These are phyloP conservation scores for Rubia tinctorum DNA, from an alignment of 305 asterid genomes.

Conservation along the genomic window DNA sequence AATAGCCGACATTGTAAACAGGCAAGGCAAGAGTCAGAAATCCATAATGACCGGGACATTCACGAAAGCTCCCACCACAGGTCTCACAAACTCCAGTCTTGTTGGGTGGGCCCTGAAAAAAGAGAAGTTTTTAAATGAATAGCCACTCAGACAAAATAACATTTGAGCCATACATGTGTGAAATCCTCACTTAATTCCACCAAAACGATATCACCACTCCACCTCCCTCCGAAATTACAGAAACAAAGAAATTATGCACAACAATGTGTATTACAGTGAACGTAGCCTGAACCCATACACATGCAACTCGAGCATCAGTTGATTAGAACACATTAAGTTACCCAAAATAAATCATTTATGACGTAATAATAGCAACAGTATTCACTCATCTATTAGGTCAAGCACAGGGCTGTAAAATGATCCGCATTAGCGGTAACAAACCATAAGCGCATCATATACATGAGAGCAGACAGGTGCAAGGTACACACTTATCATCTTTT, in stretches of 20 bases:
- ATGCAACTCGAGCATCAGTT: neutral
- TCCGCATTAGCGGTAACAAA: neutral
- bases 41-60: constrained; percentile 93
- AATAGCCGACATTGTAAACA: constrained; percentile 76
- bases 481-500: neutral
- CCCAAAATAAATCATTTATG: neutral
- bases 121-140: constrained; percentile 2
- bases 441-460: neutral
- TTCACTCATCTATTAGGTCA: neutral
- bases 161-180: neutral
- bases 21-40: constrained; percentile 74
- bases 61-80: constrained; percentile 52
- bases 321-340: neutral
- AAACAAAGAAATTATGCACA: neutral
- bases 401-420: too few species aligned
- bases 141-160: neutral
- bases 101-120: constrained; percentile 83
- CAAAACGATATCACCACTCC: neutral
- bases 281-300: neutral
- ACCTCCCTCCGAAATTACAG: neutral
- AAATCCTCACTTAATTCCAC: neutral
- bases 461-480: neutral
- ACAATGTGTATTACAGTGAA: neutral
- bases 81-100: constrained; percentile 58
- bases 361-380: neutral